A percentile compares a stretch with the other conserved stretches of the same genome.
phyloP scores from a whole-genome alignment of 73 alveolate species.

The Tetrahymena borealis region DNA sequence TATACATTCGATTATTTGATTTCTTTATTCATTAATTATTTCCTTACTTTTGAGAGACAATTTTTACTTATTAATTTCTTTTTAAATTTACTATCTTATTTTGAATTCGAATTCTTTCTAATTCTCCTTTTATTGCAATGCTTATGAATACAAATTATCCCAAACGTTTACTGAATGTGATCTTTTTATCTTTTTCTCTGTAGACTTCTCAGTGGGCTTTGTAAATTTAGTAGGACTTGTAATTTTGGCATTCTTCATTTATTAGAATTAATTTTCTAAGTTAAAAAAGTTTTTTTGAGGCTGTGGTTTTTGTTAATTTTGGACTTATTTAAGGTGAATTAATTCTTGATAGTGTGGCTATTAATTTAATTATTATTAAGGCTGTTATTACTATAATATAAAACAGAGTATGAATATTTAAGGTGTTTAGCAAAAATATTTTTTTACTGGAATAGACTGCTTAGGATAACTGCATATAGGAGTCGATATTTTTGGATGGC shows the following conservation, averaged over 20 bases:
- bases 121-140: not conserved
- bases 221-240: not conserved
- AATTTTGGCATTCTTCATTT: not conserved
- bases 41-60: not conserved
- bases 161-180: not conserved
- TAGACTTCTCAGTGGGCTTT: not conserved
- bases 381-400: too few species aligned
- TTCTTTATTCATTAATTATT: not conserved
- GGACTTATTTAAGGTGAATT: too few species aligned
- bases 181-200: not conserved
- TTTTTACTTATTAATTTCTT: not conserved
- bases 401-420: too few species aligned
- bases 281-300: not conserved
- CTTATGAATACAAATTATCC: not conserved
- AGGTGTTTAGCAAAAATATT: too few species aligned
- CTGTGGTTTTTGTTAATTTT: not conserved
- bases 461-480: not conserved
- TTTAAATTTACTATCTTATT: not conserved
- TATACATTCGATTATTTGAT: not conserved
- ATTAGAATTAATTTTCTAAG: not conserved
- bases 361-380: too few species aligned
- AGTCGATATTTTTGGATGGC: not conserved
- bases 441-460: too few species aligned
- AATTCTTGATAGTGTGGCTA: too few species aligned
- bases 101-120: not conserved